Evolutionary conservation across 2,329 filamentous ascomycete genomes (phyloP).

Genomic region (Beauveria australis): DNA sequence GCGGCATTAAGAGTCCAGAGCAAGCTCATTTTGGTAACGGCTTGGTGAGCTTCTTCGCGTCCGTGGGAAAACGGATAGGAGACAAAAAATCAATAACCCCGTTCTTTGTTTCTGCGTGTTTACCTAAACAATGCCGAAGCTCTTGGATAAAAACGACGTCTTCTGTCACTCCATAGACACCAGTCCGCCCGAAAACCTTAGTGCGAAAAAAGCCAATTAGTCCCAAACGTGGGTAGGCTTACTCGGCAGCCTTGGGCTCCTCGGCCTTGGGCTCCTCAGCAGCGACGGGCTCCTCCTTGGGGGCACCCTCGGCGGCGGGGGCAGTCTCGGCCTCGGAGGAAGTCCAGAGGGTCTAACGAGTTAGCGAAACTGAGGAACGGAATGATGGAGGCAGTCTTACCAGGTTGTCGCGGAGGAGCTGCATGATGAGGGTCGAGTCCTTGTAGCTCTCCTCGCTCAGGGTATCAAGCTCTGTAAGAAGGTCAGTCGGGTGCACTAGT

Average conservation of each 20-base stretch:
- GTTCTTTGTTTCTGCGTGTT: constrained; percentile 31
- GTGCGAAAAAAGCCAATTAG: constrained; percentile 21
- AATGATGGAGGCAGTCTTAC: constrained; percentile 38
- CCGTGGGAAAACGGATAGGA: constrained; percentile 25
- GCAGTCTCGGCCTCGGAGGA: constrained; percentile 91
- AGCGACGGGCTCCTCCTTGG: constrained; percentile 39
- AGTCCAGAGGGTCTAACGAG: constrained; percentile 88
- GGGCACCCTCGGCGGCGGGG: constrained; percentile 37
- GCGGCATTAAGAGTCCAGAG: constrained; percentile 46
- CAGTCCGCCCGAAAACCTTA: constrained; percentile 40
- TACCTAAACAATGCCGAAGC: constrained; percentile 41
- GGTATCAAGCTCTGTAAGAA: constrained; percentile 73
- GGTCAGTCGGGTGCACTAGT: constrained; percentile 17
- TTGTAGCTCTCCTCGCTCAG: constrained; percentile 99
- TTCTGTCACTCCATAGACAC: constrained; percentile 59
- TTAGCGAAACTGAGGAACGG: background rate
- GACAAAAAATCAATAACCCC: constrained; percentile 20
- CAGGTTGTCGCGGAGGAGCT: constrained; percentile 93
- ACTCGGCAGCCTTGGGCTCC: constrained; percentile 63
- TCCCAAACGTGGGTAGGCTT: constrained; percentile 29
- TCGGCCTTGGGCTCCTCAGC: constrained; percentile 42
- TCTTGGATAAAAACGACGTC: constrained; percentile 45
- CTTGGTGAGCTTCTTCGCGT: constrained; percentile 32
- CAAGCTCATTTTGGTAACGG: constrained; percentile 43
- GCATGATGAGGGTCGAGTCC: constrained; percentile 98